phyloP scores from a whole-genome alignment of 192 early-diverging fungal species.

The Spinellus fusiger region DNA sequence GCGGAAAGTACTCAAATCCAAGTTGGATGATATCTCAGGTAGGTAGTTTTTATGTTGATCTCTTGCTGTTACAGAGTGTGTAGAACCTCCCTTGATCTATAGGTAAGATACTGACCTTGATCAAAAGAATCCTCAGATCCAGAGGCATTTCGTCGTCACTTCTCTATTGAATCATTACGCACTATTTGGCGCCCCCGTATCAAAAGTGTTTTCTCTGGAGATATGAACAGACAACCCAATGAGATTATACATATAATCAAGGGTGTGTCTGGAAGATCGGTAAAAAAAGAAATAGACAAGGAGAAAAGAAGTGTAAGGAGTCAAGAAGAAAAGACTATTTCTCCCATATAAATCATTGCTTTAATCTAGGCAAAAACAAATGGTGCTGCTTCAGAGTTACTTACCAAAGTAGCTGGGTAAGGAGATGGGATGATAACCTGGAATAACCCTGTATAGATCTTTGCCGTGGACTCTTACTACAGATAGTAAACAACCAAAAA shows the following conservation, averaged over 20 bases:
- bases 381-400: conserved; percentile 19
- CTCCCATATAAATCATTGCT: not conserved
- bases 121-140: conserved; percentile 36
- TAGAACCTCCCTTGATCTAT: not conserved
- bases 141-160: conserved; percentile 40
- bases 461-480: conserved; percentile 13
- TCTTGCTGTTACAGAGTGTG: conserved; percentile 7
- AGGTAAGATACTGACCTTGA: conserved; percentile 14
- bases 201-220: conserved; percentile 5
- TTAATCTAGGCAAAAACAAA: conserved; percentile 18
- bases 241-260: conserved; percentile 32
- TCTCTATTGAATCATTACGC: conserved; percentile 36
- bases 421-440: not conserved
- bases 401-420: conserved; percentile 30
- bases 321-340: not conserved
- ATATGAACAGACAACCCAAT: not conserved
- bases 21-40: conserved; percentile 50
- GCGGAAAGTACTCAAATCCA: conserved; percentile 45
- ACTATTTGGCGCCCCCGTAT: conserved; percentile 41
- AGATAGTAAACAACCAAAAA: not conserved
- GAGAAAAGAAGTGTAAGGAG: not conserved
- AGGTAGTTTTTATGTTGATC: too few species aligned
- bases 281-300: too few species aligned
- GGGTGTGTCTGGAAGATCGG: conserved; percentile 31
- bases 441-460: not conserved